These are phyloP conservation scores for Exophiala mesophila DNA, from an alignment of 2,329 filamentous ascomycete species.

Conservation along the genomic window DNA sequence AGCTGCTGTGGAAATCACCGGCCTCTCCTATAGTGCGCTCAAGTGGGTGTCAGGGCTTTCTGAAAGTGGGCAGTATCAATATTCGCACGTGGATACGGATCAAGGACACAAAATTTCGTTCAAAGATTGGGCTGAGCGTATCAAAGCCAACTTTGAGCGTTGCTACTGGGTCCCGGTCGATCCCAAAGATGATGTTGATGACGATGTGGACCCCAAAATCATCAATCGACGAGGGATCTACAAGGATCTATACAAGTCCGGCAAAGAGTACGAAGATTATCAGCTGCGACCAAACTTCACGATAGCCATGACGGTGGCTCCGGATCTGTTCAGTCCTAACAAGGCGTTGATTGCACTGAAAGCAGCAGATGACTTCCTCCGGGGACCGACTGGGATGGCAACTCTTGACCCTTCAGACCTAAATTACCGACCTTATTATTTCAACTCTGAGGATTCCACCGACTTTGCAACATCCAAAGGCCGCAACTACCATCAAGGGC, in stretches of 20 bases:
- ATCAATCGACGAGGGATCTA: conserved; percentile 94
- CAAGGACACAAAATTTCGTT: conserved; percentile 64
- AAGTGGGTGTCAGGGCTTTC: conserved; percentile 70
- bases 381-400: conserved; percentile 89
- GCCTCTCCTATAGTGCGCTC: conserved; percentile 83
- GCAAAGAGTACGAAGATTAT: conserved; percentile 96
- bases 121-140: conserved; percentile 69
- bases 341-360: conserved; percentile 77
- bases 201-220: conserved; percentile 73
- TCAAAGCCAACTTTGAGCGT: conserved; percentile 83
- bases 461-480: conserved; percentile 93
- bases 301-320: conserved; percentile 91
- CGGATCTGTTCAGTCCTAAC: conserved; percentile 72
- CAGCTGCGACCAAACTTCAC: conserved; percentile 91
- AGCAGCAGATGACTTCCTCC: conserved; percentile 71
- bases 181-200: conserved; percentile 60
- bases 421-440: conserved; percentile 92
- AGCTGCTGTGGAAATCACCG: conserved; percentile 90
- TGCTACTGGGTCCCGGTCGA: conserved; percentile 81
- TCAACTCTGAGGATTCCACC: conserved; percentile 86
- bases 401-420: conserved; percentile 87
- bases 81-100: conserved; percentile 65
- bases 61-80: conserved; percentile 64
- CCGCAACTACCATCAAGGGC: conserved; percentile 95
- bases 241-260: conserved; percentile 91